Percentiles rank a stretch among this genome's conserved stretches.
These are phyloP conservation scores for Moelleriella libera DNA, from an alignment of 2,329 filamentous ascomycete genomes.

Conservation along the genomic window DNA sequence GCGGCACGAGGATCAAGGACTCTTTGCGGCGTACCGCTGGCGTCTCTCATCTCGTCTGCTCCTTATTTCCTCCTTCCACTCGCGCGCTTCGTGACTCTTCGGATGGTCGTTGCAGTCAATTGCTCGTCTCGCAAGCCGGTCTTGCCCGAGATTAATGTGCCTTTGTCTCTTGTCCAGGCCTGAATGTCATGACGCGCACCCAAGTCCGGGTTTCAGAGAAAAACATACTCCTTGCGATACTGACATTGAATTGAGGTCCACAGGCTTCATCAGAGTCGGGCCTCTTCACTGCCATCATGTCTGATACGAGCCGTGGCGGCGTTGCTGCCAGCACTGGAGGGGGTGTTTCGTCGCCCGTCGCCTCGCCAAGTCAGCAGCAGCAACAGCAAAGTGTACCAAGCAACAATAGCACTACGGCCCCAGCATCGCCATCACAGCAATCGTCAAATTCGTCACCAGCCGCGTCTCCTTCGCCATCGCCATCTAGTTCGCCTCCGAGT, in stretches of 20 bases:
- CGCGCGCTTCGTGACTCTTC: neutral
- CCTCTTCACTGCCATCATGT: constrained; percentile 2
- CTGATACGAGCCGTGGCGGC: neutral
- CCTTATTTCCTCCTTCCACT: neutral
- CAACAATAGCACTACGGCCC: no score
- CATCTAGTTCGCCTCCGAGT: no score
- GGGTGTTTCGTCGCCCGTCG: neutral
- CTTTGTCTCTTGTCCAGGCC: no score
- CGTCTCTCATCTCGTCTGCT: neutral
- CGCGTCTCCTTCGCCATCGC: no score
- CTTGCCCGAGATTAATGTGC: constrained; percentile 1
- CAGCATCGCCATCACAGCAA: no score
- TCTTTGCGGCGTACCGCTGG: neutral
- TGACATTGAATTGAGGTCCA: constrained; percentile 17
- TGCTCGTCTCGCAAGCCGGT: neutral
- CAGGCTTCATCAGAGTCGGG: neutral
- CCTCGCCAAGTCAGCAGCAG: neutral
- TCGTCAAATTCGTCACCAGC: no score
- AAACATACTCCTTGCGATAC: constrained; percentile 2
- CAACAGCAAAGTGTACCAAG: no score
- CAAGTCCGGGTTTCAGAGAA: no score
- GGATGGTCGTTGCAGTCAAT: neutral
- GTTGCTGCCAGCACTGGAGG: constrained; percentile 11
- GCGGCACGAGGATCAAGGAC: neutral
- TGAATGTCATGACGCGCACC: no score